These are phyloP conservation scores for Leccinum olivaceopallidum DNA, from an alignment of 768 basidiomycete genomes.

Conservation along the genomic window DNA sequence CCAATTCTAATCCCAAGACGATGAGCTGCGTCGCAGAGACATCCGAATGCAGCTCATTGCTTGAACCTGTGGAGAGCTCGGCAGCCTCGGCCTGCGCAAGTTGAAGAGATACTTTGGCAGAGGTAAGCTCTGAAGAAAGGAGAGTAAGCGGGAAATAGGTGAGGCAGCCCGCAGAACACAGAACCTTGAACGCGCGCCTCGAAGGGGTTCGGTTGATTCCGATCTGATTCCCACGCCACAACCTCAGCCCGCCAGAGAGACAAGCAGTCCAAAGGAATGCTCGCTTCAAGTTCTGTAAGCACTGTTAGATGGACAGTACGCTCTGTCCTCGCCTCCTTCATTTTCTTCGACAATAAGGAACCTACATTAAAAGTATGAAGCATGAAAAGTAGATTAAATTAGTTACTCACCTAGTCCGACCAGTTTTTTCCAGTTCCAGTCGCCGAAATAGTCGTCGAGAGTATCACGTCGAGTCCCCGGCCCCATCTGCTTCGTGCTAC, in stretches of 20 bases:
- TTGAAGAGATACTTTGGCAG: not conserved
- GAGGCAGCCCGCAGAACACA: not conserved
- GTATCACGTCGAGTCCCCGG: constrained; percentile 34
- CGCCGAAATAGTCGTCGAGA: constrained; percentile 38
- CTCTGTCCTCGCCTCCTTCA: not conserved
- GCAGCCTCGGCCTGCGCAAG: not conserved
- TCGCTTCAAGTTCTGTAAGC: not conserved
- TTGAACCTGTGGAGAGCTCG: not conserved
- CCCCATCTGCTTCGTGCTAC: constrained; percentile 34
- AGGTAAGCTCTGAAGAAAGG: not conserved
- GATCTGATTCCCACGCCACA: not conserved
- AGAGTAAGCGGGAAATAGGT: not conserved
- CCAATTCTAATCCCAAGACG: not conserved
- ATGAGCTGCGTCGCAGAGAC: not conserved
- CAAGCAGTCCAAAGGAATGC: not conserved
- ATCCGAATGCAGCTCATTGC: not conserved
- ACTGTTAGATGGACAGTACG: not conserved
- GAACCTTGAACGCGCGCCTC: not conserved
- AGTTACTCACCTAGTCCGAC: not conserved
- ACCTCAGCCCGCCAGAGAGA: not conserved
- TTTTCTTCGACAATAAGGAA: not conserved
- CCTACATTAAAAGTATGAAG: not conserved
- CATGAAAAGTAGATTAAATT: not conserved
- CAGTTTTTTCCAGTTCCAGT: constrained; percentile 1
- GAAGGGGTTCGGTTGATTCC: not conserved